Base-by-base conservation (phyloP, 345 rosid species). In the Linum trigynum region DNA sequence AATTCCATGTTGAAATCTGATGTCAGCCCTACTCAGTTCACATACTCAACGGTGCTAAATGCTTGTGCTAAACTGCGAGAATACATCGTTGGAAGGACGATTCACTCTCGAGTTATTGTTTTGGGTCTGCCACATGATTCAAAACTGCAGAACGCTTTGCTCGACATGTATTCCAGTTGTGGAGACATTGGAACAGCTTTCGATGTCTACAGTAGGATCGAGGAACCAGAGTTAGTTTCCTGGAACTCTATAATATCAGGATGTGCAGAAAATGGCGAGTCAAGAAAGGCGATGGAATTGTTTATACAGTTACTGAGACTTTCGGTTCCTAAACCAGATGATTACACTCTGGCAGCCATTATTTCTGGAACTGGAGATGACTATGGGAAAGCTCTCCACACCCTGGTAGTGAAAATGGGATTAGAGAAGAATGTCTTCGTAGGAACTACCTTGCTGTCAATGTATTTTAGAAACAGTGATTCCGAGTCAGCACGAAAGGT, bases 221-320 rank as follows among this genome's bases (percentile, higher is more conserved):
- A 70, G 59, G 72, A 65, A 16, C 83, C 79, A 10, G 77, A 84
- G 78, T 70, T 90, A 75, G 86, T 90, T 67, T 82, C 97, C 2
- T 92, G 96, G 96, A 92, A 92, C 77, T 78, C 97, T 17, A 71
- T 92, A 78, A 84, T 92, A 60, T 74, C 81, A 0, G 92, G 98
- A 55, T 81, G 63, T 70, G 75, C 86, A 43, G 88, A 82, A 68
- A 85, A 82, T 57, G 91, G 82, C 5, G 79, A 81, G 67, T 86
- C 73, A 57, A 83, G 72, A 71, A 65, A 65, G 62, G 97, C 90
- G 40, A 69, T 86, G 77, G 70, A 66, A 68, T 50, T 87, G 74
- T 86, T 83, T 77, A 64, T 74, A 68, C 65, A 60, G 69, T 67
- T 92, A 67, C 68, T 37, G 56, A 67, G 70, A 69, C 37, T 41